phyloP scores from a whole-genome alignment of 441 rosid species.

The Macaranga tanarius region DNA sequence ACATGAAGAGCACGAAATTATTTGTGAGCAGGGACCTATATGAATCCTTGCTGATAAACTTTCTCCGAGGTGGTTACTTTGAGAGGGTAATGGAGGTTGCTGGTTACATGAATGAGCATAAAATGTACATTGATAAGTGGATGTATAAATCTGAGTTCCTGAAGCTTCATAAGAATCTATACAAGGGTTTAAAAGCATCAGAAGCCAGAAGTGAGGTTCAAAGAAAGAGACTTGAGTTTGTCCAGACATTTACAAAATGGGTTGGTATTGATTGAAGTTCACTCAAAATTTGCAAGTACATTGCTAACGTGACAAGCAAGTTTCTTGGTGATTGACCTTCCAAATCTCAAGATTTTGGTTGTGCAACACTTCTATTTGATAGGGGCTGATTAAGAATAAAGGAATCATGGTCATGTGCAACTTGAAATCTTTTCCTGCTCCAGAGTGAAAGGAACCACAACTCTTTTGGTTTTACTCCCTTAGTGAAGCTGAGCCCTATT shows the following conservation, averaged over 20 bases:
- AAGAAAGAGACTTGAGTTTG: slow-evolving; percentile 58
- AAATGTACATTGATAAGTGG: slow-evolving; percentile 50
- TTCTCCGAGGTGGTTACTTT: slow-evolving; percentile 83
- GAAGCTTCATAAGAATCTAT: slow-evolving; percentile 72
- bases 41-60: slow-evolving; percentile 60
- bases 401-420: too few species aligned
- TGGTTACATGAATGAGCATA: slow-evolving; percentile 46
- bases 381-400: background rate
- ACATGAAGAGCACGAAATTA: slow-evolving; percentile 36
- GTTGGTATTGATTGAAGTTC: slow-evolving; percentile 42
- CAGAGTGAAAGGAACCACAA: background rate
- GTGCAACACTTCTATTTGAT: background rate
- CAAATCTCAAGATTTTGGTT: background rate
- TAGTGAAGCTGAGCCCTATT: background rate
- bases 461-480: background rate
- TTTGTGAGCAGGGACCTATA: slow-evolving; percentile 56
- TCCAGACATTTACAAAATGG: slow-evolving; percentile 57
- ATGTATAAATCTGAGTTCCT: slow-evolving; percentile 63
- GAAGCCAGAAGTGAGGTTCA: slow-evolving; percentile 62
- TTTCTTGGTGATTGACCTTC: slow-evolving; percentile 8
- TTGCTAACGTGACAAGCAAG: background rate
- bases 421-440: too few species aligned
- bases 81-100: slow-evolving; percentile 84
- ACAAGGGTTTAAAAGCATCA: slow-evolving; percentile 48
- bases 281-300: background rate